These are phyloP conservation scores for Candida hungchunana DNA, from an alignment of 805 yeast genomes.

Conservation along the genomic window DNA sequence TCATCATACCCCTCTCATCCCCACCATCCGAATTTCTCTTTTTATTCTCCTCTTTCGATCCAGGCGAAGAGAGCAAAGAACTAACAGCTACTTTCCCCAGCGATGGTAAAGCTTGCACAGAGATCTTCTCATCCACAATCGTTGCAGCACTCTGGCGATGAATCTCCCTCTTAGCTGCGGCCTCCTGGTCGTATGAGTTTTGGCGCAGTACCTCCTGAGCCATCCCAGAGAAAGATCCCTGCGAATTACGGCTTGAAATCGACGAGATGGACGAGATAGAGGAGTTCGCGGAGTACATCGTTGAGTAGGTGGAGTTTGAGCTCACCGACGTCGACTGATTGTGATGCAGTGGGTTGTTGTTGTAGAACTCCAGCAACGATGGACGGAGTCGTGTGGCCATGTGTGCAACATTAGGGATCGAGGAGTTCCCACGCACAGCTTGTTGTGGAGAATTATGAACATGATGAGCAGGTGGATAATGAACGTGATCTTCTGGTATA, in stretches of 20 bases:
- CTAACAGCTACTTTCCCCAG: constrained; percentile 18
- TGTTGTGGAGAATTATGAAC: constrained; percentile 1
- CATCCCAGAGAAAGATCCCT: constrained; percentile 16
- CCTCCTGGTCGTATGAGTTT: neutral
- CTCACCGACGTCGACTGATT: constrained; percentile 15
- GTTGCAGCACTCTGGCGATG: neutral
- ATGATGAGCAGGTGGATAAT: constrained; percentile 7
- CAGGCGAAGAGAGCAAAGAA: constrained; percentile 20
- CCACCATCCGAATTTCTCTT: constrained; percentile 1
- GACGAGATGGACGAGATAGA: constrained; percentile 26
- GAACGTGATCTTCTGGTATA: constrained; percentile 15
- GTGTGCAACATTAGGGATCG: constrained; percentile 18
- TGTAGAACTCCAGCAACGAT: constrained; percentile 21
- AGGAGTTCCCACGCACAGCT: constrained; percentile 2
- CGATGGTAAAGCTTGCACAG: constrained; percentile 1
- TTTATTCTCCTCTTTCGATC: constrained; percentile 1
- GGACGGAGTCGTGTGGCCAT: constrained; percentile 24
- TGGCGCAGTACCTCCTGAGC: constrained; percentile 1
- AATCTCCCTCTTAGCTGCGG: neutral
- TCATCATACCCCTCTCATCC: constrained; percentile 3
- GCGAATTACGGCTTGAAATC: constrained; percentile 22
- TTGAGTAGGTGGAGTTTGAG: constrained; percentile 20
- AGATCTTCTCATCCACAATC: neutral
- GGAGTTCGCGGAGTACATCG: constrained; percentile 23
- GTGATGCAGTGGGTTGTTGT: constrained; percentile 8